Percentiles rank a stretch among this genome's conserved stretches.
These are phyloP conservation scores for Debaryomyces sp. DNA, from an alignment of 1,139 yeast genomes.

Conservation along the genomic window DNA sequence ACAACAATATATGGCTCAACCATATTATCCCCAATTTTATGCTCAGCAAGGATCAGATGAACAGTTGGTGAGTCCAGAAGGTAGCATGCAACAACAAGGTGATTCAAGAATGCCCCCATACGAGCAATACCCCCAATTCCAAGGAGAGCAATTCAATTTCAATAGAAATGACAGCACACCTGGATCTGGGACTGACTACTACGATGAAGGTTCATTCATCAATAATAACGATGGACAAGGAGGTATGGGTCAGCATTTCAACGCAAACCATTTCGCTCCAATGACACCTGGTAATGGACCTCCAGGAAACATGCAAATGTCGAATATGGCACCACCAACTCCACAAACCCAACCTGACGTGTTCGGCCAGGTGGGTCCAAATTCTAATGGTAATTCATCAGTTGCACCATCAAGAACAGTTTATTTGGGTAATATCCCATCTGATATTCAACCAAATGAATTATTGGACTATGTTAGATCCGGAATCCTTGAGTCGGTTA, in stretches of 20 bases:
- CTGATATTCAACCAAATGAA: slow-evolving; percentile 79
- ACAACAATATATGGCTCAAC: slow-evolving; percentile 41
- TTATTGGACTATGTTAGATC: slow-evolving; percentile 87
- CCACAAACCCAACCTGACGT: slow-evolving; percentile 9
- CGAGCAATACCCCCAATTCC: slow-evolving; percentile 21
- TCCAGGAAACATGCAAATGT: slow-evolving; percentile 8
- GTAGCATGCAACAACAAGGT: background rate
- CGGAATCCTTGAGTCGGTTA: slow-evolving; percentile 82
- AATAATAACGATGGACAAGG: slow-evolving; percentile 13
- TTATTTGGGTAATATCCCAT: slow-evolving; percentile 85
- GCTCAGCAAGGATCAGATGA: slow-evolving; percentile 21
- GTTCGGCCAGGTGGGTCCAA: slow-evolving; percentile 7
- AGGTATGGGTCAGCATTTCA: slow-evolving; percentile 7
- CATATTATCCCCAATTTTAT: slow-evolving; percentile 38
- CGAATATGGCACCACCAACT: slow-evolving; percentile 7
- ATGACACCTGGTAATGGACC: slow-evolving; percentile 6
- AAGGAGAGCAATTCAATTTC: slow-evolving; percentile 15
- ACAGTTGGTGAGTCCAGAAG: slow-evolving; percentile 8
- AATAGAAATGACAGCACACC: slow-evolving; percentile 17
- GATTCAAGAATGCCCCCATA: slow-evolving; percentile 10
- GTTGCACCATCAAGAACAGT: slow-evolving; percentile 83
- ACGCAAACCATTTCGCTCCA: background rate
- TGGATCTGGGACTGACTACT: slow-evolving; percentile 25
- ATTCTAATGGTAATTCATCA: slow-evolving; percentile 17
- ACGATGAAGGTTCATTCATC: slow-evolving; percentile 26